phyloP scores from a whole-genome alignment of 1,284 basidiomycete genomes.

The Leccinum pallidistipes region DNA sequence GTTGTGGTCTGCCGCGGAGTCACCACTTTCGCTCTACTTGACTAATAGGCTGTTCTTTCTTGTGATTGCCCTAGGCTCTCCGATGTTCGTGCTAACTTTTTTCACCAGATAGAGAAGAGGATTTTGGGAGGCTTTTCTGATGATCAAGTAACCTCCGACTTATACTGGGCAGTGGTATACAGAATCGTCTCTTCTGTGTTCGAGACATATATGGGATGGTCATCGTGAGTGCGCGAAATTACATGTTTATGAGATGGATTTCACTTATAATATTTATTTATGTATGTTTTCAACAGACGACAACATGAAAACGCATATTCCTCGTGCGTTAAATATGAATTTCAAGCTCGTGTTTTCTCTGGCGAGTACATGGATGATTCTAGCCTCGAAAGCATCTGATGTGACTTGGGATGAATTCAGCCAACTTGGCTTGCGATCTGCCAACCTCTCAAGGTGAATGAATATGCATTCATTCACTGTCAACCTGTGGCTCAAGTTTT shows the following conservation, averaged over 20 bases:
- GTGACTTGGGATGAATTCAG: constrained; percentile 5
- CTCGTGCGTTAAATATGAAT: constrained; percentile 23
- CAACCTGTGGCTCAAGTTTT: background rate
- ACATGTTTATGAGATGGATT: too few species aligned
- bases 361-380: constrained; percentile 6
- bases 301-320: constrained; percentile 1
- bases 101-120: constrained; percentile 23
- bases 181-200: constrained; percentile 18
- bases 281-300: constrained; percentile 4
- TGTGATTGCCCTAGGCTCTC: background rate
- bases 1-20: constrained; percentile 23
- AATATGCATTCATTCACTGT: background rate
- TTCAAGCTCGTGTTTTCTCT: constrained; percentile 21
- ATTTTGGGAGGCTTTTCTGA: constrained; percentile 7
- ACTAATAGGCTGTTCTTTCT: constrained; percentile 22
- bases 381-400: background rate
- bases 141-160: background rate
- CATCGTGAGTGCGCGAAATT: constrained; percentile 13
- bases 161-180: constrained; percentile 14
- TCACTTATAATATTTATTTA: too few species aligned
- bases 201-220: constrained; percentile 16
- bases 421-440: constrained; percentile 21
- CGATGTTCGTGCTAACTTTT: background rate
- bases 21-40: constrained; percentile 23
- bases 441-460: constrained; percentile 22